Conservation (phyloP, 2,329 filamentous ascomycete genomes). For the Xenoacremonium recifei region DNA sequence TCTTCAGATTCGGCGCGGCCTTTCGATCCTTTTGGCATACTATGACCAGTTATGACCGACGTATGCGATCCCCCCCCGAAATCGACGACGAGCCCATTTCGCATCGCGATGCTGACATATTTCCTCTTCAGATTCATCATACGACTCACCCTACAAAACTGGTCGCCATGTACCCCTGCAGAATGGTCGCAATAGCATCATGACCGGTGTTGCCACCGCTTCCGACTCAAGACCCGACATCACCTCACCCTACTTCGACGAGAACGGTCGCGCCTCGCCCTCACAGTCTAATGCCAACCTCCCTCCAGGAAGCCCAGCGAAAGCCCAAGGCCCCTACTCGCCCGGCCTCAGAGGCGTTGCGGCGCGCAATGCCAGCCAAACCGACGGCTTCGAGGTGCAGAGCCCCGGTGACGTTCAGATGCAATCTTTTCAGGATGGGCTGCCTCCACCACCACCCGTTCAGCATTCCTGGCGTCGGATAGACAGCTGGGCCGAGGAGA, state of each 20-base stretch:
- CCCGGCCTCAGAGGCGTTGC: slow-evolving; percentile 82
- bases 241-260: slow-evolving; percentile 74
- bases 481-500: slow-evolving; percentile 88
- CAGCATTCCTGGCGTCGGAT: slow-evolving; percentile 92
- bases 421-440: slow-evolving; percentile 91
- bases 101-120: slow-evolving; percentile 13
- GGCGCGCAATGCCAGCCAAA: slow-evolving; percentile 62
- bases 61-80: slow-evolving; percentile 46
- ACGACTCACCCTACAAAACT: slow-evolving; percentile 89
- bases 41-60: slow-evolving; percentile 71
- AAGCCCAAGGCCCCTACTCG: slow-evolving; percentile 70
- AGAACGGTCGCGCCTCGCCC: slow-evolving; percentile 55
- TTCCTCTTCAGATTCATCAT: slow-evolving; percentile 70
- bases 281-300: slow-evolving; percentile 26
- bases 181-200: slow-evolving; percentile 74
- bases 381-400: slow-evolving; percentile 67
- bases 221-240: slow-evolving; percentile 87
- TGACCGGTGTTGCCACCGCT: slow-evolving; percentile 87
- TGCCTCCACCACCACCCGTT: slow-evolving; percentile 85
- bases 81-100: slow-evolving; percentile 4
- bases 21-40: slow-evolving; percentile 95
- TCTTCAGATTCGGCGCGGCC: slow-evolving; percentile 61
- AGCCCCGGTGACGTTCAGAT: slow-evolving; percentile 86
- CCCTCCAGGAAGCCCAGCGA: slow-evolving; percentile 46
- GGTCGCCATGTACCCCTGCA: slow-evolving; percentile 87